Evolutionary conservation across 768 basidiomycete genomes (phyloP), one percentile per base, ranked within the genome.

Genomic region (Leccinum sublutescens): DNA sequence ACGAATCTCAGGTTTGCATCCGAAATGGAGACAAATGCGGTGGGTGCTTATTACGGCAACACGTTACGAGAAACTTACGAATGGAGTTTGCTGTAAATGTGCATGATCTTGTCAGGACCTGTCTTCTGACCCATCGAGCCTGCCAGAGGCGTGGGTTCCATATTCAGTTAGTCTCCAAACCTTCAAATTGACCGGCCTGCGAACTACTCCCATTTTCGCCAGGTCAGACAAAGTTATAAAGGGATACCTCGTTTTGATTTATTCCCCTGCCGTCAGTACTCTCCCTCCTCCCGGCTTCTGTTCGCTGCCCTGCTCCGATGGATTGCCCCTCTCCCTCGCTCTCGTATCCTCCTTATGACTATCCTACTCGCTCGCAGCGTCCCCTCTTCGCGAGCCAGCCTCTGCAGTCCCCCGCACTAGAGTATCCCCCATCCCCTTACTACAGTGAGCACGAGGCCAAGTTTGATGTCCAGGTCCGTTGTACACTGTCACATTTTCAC

Each of bases 161-260:
- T 72, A 67, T 62, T 57, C 59, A 66, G 69, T 49, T 66, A 62
- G 69, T 58, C 61, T 49, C 21, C 36, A 54, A 21, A 34, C 52
- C 19, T 43, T 59, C 62, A 60, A 60, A 60, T 57, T 68, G 62
- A 19, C 63, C 66, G 59, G 55, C 38, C 57, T 61, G 60, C 59
- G 58, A 68, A 66, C 57, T 19, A 43, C 43, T 45, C 58, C 66
- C 58, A 49, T 68, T 59, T 66, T 61, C 45, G 45, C 57, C 50
- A 68, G 34, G 50, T 59, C 43, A 57, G 51, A 71, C 70, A 73
- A 71, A 54, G 70, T 71, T 72, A 74, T 74, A 74, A 71, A 72
- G 56, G 25, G 25, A 50, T 57, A 59, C 58, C 61, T 57, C 58
- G 12, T 60, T 54, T 54, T 54, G 38, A 40, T 54, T 29, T 50